phyloP scores from a whole-genome alignment of 441 rosid genomes.

The Mallotus repandus region DNA sequence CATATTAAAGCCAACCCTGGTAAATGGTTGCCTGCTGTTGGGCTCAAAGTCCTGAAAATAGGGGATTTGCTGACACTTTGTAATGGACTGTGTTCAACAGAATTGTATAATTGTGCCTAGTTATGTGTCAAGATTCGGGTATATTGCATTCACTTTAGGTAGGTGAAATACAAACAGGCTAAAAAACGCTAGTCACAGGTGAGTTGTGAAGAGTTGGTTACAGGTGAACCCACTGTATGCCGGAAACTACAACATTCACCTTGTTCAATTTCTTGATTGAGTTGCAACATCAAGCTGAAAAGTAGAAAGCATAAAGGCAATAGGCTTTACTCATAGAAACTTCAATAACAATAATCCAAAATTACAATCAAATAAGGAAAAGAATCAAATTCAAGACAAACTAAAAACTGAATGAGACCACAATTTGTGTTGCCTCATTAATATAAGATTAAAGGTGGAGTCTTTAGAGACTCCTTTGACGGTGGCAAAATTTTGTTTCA shows the following conservation, averaged over 20 bases:
- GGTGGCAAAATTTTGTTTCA: conserved; percentile 70
- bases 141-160: conserved; percentile 24
- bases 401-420: too few species aligned
- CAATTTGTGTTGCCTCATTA: conserved; percentile 45
- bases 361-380: background rate
- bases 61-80: conserved; percentile 75
- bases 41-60: conserved; percentile 55
- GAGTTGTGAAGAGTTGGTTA: conserved; percentile 48
- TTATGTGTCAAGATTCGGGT: conserved; percentile 45
- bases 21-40: conserved; percentile 54
- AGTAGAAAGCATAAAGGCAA: conserved; percentile 8
- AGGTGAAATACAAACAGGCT: conserved; percentile 15
- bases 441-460: conserved; percentile 72
- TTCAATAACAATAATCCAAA: conserved; percentile 3
- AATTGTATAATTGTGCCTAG: conserved; percentile 80
- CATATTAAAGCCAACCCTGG: conserved; percentile 64
- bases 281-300: conserved; percentile 83
- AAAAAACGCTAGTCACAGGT: conserved; percentile 6
- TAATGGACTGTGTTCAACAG: conserved; percentile 67
- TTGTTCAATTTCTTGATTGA: conserved; percentile 81
- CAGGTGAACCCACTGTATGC: conserved; percentile 74
- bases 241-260: conserved; percentile 71
- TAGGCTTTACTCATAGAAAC: background rate
- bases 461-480: conserved; percentile 59
- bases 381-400: background rate